phyloP scores from a whole-genome alignment of 2,329 filamentous ascomycete species.

The Penicillium sp. region DNA sequence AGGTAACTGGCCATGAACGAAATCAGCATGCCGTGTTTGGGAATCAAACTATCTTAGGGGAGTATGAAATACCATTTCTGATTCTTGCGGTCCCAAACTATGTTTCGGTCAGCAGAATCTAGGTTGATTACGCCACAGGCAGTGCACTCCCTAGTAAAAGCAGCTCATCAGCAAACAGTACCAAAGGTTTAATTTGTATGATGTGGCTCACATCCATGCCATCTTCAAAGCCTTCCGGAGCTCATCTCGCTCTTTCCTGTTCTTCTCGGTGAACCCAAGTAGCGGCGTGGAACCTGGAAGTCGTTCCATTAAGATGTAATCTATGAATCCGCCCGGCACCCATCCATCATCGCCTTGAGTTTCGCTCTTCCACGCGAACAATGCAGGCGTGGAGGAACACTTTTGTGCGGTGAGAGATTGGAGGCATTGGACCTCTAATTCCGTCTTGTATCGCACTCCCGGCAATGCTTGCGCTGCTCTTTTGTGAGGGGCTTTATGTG shows the following conservation, averaged over 20 bases:
- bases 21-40: neutral
- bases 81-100: neutral
- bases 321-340: neutral
- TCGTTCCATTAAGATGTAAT: neutral
- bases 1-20: neutral
- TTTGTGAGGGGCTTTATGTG: neutral
- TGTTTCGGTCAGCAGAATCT: neutral
- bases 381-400: neutral
- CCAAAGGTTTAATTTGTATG: too few species aligned
- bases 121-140: neutral
- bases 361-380: neutral
- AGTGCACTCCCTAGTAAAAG: neutral
- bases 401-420: neutral
- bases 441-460: neutral
- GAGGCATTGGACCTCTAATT: neutral
- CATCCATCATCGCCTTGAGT: neutral
- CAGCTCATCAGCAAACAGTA: neutral
- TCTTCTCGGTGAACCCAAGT: neutral
- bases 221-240: neutral
- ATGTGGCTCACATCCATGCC: neutral
- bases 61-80: neutral
- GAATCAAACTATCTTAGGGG: neutral
- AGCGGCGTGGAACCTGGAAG: neutral
- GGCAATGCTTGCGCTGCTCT: neutral
- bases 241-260: neutral